Evolutionary conservation across 2,329 filamentous ascomycete species (phyloP).

Genomic region (Hypoxylon sp.): DNA sequence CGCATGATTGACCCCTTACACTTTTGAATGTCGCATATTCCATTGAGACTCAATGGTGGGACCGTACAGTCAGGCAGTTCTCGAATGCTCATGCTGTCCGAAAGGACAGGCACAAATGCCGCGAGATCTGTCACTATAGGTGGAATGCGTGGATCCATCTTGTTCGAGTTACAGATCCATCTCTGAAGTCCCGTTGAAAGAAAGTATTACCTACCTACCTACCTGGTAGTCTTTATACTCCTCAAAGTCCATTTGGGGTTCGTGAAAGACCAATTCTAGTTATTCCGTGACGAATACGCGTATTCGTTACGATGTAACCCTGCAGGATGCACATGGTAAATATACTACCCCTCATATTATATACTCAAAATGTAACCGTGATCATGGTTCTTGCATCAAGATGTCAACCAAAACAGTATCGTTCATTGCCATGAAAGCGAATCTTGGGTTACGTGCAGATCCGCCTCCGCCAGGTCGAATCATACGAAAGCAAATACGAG

Average conservation of each 20-base stretch:
- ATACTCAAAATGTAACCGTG: not conserved
- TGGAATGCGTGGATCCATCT: slow-evolving; percentile 14
- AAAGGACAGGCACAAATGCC: slow-evolving; percentile 1
- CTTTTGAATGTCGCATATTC: slow-evolving; percentile 8
- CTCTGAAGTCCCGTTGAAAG: not conserved
- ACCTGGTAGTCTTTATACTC: slow-evolving; percentile 3
- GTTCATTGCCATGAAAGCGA: not conserved
- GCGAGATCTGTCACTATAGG: slow-evolving; percentile 6
- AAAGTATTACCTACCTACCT: not conserved
- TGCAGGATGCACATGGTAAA: not conserved
- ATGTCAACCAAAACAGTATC: not conserved
- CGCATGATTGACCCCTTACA: not conserved
- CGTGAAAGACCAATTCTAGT: not conserved
- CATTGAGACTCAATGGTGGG: slow-evolving; percentile 17
- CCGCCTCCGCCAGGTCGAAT: not conserved
- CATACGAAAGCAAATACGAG: not conserved
- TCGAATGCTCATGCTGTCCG: not conserved
- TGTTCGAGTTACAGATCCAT: not conserved
- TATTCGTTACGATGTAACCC: not conserved
- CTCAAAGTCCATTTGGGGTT: not conserved
- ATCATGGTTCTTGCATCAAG: not conserved
- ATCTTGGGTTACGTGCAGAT: not conserved
- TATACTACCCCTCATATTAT: not conserved
- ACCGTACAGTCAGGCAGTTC: slow-evolving; percentile 7
- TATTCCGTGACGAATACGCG: not conserved